Percentiles rank a stretch among this genome's conserved stretches.
These are phyloP conservation scores for Singerocomus rubriflavus DNA, from an alignment of 1,284 basidiomycete genomes.

Conservation along the genomic window DNA sequence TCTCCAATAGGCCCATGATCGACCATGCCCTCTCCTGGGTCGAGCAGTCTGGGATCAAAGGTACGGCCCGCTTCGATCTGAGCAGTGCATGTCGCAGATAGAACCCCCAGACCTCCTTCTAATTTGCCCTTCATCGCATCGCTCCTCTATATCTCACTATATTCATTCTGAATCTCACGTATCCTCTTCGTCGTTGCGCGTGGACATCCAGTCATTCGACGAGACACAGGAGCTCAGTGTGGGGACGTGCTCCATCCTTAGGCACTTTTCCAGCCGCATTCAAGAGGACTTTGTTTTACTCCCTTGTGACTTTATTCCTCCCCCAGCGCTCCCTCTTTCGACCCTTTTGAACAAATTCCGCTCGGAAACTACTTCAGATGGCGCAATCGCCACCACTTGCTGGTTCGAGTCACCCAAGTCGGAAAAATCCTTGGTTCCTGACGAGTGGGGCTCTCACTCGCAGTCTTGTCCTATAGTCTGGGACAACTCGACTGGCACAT, in stretches of 20 bases:
- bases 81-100: conserved; percentile 8
- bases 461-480: conserved; percentile 56
- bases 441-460: conserved; percentile 60
- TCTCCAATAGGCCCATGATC: conserved; percentile 85
- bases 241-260: conserved; percentile 69
- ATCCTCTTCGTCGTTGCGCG: conserved; percentile 55
- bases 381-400: conserved; percentile 72
- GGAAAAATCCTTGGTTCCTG: conserved; percentile 54
- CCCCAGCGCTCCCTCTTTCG: conserved; percentile 66
- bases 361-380: conserved; percentile 58
- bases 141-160: conserved; percentile 74
- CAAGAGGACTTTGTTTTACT: conserved; percentile 85
- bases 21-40: conserved; percentile 85
- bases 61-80: conserved; percentile 40
- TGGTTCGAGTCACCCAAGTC: conserved; percentile 62
- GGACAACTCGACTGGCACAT: conserved; percentile 61
- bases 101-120: conserved; percentile 70
- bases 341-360: conserved; percentile 81
- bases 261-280: conserved; percentile 67
- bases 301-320: conserved; percentile 87
- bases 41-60: conserved; percentile 81
- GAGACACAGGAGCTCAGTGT: conserved; percentile 60
- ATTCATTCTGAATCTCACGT: conserved; percentile 66
- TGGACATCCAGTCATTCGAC: conserved; percentile 75
- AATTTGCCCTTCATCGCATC: conserved; percentile 76